Evolutionary conservation across 1,139 yeast species (phyloP), one percentile per base, ranked within the genome.

Genomic region (Yamadazyma buinensis): DNA sequence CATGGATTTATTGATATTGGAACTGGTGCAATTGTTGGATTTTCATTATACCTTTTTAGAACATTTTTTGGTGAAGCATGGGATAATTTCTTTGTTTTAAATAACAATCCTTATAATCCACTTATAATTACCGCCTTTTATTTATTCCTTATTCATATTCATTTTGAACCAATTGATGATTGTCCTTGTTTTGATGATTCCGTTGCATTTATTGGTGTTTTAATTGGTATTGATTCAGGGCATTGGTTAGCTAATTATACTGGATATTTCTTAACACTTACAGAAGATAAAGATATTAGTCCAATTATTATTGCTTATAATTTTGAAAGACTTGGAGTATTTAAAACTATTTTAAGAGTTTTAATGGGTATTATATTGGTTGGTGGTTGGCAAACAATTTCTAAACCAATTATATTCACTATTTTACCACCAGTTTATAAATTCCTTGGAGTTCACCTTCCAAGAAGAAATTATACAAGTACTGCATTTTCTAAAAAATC

Each of bases 131-230:
- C 76, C 2, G 43, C 59, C 0, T 53, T 73, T 22, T 74, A 79
- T 33, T 49, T 77, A 12, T 46, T 61, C 2, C 61, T 85, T 28
- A 67, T 84, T 28, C 80, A 83, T 50, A 62, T 74, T 32, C 95
- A 88, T 57, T 84, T 90, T 0, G 80, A 77, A 42, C 97, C 98
- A 0, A 81, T 85, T 10, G 98, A 92, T 49, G 84, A 83, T 49
- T 92, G 98, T 54, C 98, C 98, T 0, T 92, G 98, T 55, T 90
- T 84, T 55, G 97, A 87, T 51, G 98, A 92, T 52, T 80, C 94
- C 7, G 96, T 92, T 15, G 95, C 97, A 3, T 92, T 92, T 49
- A 65, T 88, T 37, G 97, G 97, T 2, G 98, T 92, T 20, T 71
- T 88, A 15, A 67, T 83, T 32, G 97, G 97, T 0, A 49, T 81